Evolutionary conservation across 169 alveolate genomes (phyloP).

Genomic region (Toxoplasma gondii): DNA sequence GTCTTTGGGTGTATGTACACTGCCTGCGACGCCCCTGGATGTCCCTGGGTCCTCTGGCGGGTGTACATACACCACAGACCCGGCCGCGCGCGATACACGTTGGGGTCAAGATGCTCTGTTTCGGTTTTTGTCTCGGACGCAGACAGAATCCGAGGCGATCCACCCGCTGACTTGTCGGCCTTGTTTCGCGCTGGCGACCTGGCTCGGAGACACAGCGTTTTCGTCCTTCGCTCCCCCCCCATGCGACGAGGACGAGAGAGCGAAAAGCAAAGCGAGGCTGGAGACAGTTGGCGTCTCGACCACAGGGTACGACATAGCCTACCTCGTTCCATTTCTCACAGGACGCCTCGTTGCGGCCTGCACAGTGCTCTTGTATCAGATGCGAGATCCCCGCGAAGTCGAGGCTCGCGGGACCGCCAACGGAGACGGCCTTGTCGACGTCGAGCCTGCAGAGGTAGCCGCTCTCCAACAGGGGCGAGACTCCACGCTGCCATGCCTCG

Average conservation of each 20-base stretch:
- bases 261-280: not conserved
- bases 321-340: conserved; percentile 52
- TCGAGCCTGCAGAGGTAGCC: not conserved
- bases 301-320: conserved; percentile 43
- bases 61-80: too few species aligned
- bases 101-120: not conserved
- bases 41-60: too few species aligned
- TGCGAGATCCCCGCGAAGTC: not conserved
- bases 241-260: not conserved
- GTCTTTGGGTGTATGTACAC: too few species aligned
- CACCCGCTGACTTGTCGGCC: not conserved
- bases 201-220: not conserved
- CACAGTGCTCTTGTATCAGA: conserved; percentile 3
- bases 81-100: not conserved
- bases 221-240: not conserved
- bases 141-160: not conserved
- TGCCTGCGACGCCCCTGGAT: too few species aligned
- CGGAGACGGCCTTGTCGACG: not conserved
- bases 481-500: not conserved
- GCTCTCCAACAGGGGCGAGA: not conserved
- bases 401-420: not conserved
- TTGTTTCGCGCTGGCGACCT: not conserved
- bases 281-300: not conserved
- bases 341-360: conserved; percentile 65
- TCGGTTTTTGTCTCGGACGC: too few species aligned